Evolutionary conservation across 768 basidiomycete genomes (phyloP), one percentile per base, ranked within the genome.

Genomic region (Phanerodontia chrysosporium): DNA sequence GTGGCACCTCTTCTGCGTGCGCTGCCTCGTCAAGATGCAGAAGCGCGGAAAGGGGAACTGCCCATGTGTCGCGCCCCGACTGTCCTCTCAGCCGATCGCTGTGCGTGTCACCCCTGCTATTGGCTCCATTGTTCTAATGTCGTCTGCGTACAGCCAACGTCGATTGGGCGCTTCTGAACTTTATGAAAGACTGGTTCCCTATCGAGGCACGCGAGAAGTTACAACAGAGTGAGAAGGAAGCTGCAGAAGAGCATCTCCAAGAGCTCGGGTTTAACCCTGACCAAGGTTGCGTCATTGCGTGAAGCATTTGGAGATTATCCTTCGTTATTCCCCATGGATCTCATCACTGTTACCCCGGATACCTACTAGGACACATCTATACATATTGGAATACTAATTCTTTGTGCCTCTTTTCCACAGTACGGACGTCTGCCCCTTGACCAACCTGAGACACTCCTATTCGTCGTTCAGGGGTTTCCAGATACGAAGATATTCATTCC

Each of bases 171-270:
- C 69, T 92, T 48, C 75, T 89, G 48, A 89, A 92, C 63, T 94
- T 93, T 65, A 92, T 97, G 87, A 80, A 87, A 58, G 86, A 90
- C 65, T 97, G 93, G 92, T 98, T 98, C 71, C 93, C 95, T 0
- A 68, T 82, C 14, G 95, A 97, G 69, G 79, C 92, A 16, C 83
- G 78, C 58, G 79, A 79, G 65, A 97, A 97, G 70, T 74, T 84
- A 48, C 83, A 79, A 64, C 79, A 83, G 62, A 94, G 95, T 69
- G 86, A 90, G 69, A 76, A 73, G 49, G 95, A 97, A 69, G 84
- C 86, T 0, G 78, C 82, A 0, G 72, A 78, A 46, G 93, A 96
- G 72, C 80, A 90, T 65, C 68, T 88, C 21, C 73, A 78, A 59
- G 87, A 86, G 65, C 66, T 91, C 30, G 88, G 90, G 7, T 63